Percentiles rank a stretch among this genome's conserved stretches.
Evolutionary conservation across 805 yeast species (phyloP).

Genomic region (Danielia oregonensis): DNA sequence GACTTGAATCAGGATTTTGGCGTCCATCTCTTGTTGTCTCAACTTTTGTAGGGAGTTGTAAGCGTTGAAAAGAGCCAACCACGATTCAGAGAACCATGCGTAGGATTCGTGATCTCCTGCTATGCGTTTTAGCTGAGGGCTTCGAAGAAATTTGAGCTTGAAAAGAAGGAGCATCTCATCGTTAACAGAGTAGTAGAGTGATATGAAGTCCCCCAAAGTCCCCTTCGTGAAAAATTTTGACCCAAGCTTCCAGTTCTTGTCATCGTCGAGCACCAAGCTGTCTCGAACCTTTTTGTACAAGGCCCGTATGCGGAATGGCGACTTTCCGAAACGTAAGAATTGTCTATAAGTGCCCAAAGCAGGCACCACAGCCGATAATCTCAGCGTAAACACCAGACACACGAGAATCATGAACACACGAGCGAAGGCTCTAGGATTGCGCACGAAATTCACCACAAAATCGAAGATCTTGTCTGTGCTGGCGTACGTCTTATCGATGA

Average conservation of each 20-base stretch:
- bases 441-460: conserved; percentile 31
- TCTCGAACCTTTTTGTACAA: conserved; percentile 26
- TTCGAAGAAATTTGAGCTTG: conserved; percentile 47
- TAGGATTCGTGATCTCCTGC: conserved; percentile 57
- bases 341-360: conserved; percentile 60
- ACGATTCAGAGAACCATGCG: conserved; percentile 67
- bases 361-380: conserved; percentile 41
- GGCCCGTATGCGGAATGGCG: conserved; percentile 54
- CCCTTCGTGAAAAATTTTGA: conserved; percentile 34
- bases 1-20: conserved; percentile 58
- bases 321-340: conserved; percentile 63
- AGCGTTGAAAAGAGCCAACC: conserved; percentile 53
- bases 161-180: conserved; percentile 61
- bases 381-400: conserved; percentile 37
- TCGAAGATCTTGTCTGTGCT: conserved; percentile 29
- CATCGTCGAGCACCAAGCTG: conserved; percentile 10
- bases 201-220: conserved; percentile 48
- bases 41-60: conserved; percentile 41
- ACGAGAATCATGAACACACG: conserved; percentile 31
- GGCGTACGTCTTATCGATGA: conserved; percentile 30
- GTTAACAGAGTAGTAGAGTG: conserved; percentile 59
- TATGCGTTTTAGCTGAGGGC: conserved; percentile 29
- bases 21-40: conserved; percentile 46
- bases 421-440: conserved; percentile 36
- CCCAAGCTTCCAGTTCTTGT: conserved; percentile 11